Base-by-base conservation (phyloP, 306 rosid species). In the Elaeagnus macrophylla region DNA sequence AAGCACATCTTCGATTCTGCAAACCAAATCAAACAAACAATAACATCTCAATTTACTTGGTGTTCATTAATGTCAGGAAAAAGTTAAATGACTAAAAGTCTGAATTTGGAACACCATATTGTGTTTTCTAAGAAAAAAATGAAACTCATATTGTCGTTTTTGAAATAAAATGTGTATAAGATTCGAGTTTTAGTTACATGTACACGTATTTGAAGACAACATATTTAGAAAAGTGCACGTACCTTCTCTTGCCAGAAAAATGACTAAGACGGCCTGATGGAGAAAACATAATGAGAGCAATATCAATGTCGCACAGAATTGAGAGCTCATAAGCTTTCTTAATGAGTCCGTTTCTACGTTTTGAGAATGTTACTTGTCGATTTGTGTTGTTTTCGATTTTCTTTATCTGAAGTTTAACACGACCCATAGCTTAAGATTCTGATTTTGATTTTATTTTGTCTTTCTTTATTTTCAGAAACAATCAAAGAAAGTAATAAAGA, bases 271-370 rank as follows among this genome's bases (percentile, higher is more conserved):
- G 80, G 6, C 74, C 81, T 0, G 93, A 86, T 4, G 86, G 74
- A 55, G 95, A 83, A 70, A 86, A 86, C 86, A 86, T 80, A 53
- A 86, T 78, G 9, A 86, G 88, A 9, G 95, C 93, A 62, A 86
- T 83, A 57, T 86, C 95, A 65, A 86, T 83, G 71, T 86, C 95
- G 20, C 95, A 86, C 0, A 86, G 79, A 61, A 86, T 70, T 32
- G 95, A 80, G 45, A 86, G 69, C 54, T 86, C 95, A 3, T 86
- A 86, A 7, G 95, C 93, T 73, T 86, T 86, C 71, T 86, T 86
- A 61, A 83, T 86, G 71, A 83, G 86, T 16, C 95, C 88, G 81
- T 86, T 86, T 77, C 93, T 74, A 32, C 95, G 86, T 13, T 86
- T 86, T 3, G 95, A 86, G 64, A 80, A 86, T 20, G 95, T 86